Evolutionary conservation across 345 rosid species (phyloP), one percentile per base, ranked within the genome.

Genomic region (Boechera retrofracta): DNA sequence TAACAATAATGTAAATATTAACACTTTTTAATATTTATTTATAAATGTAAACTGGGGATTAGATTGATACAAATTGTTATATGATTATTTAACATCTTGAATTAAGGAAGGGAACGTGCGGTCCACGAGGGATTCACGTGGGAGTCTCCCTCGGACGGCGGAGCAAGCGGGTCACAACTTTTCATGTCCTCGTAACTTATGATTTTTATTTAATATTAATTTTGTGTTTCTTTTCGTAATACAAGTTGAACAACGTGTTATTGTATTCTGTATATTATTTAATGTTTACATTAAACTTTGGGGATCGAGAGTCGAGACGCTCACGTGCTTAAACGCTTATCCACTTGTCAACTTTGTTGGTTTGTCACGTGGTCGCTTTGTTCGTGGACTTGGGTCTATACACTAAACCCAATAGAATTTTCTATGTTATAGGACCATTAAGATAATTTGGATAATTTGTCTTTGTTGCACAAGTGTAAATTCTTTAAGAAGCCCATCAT

Each of bases 91-190:
- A 56, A 49, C 72, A 75, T 72, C 76, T 82, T 66, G 79, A 32
- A 80, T 73, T 69, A 59, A 64, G 78, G 74, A 72, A 0, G 48
- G 74, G 78, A 68, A 82, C 87, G 82, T 83, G 87, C 81, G 78
- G 71, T 72, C 77, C 85, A 82, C 85, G 84, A 77, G 84, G 87
- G 42, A 63, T 47, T 77, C 87, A 82, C 89, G 85, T 80, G 89
- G 83, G 38, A 28, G 64, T 49, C 59, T 76, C 81, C 84, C 74
- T 78, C 69, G 81, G 78, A 67, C 75, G 78, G 82, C 82, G 64
- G 56, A 72, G 70, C 77, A 72, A 72, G 56, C 73, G 81, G 74
- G 74, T 78, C 74, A 61, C 82, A 39, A 16, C 82, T 74, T 74
- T 82, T 70, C 64, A 82, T 67, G 82, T 69, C 77, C 64, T 69